phyloP scores from a whole-genome alignment of 2,329 filamentous ascomycete genomes.

The Periconia sp. region DNA sequence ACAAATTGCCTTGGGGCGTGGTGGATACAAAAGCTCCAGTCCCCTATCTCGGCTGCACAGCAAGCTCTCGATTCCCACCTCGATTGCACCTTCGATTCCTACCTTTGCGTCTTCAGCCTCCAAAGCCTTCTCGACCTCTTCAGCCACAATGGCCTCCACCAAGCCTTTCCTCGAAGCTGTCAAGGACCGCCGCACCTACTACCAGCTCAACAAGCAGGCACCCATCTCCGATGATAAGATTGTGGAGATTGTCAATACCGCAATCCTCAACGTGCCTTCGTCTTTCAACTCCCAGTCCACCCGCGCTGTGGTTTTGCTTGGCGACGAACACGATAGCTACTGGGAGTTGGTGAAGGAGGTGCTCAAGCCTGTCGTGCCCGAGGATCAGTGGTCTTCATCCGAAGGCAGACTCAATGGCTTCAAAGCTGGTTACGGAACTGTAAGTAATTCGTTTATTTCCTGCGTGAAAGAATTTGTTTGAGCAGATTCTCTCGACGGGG shows the following conservation, averaged over 20 bases:
- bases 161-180: conserved; percentile 66
- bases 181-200: conserved; percentile 72
- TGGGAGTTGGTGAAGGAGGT: conserved; percentile 76
- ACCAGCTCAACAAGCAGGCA: conserved; percentile 70
- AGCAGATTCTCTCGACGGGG: too few relatives aligned
- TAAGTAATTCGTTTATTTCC: conserved; percentile 50
- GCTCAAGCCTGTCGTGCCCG: conserved; percentile 72
- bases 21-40: conserved; percentile 28
- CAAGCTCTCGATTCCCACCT: conserved; percentile 14
- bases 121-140: conserved; percentile 24
- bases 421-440: conserved; percentile 75
- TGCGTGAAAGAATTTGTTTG: too few relatives aligned
- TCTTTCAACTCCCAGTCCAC: conserved; percentile 91
- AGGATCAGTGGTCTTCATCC: conserved; percentile 65
- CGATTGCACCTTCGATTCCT: conserved; percentile 9
- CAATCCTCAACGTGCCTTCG: conserved; percentile 73
- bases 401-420: conserved; percentile 63
- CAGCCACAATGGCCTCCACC: conserved; percentile 46
- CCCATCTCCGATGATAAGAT: conserved; percentile 64
- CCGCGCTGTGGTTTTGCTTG: conserved; percentile 78
- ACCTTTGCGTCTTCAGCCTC: conserved; percentile 10
- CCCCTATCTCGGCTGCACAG: conserved; percentile 10
- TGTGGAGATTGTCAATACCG: conserved; percentile 64
- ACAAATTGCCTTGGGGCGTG: conserved; percentile 29
- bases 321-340: conserved; percentile 83